Percentiles rank a stretch among this genome's conserved stretches.
These are phyloP conservation scores for Nitzschia sp. DNA, from an alignment of 108 stramenopile genomes.

Conservation along the genomic window DNA sequence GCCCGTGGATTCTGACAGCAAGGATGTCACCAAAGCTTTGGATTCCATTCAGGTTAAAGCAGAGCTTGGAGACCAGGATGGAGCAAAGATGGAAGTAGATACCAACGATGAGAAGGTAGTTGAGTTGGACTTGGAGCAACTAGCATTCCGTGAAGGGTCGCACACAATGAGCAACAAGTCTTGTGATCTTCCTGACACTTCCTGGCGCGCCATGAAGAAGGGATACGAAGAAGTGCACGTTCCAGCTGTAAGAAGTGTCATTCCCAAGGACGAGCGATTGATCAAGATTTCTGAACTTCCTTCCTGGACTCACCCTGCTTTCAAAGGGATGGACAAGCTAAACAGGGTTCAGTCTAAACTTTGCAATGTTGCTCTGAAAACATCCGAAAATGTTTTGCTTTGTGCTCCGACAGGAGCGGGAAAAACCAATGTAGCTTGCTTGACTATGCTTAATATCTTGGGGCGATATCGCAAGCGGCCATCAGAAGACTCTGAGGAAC, in stretches of 20 bases:
- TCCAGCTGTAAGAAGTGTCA: conserved; percentile 85
- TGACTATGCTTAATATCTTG: conserved; percentile 93
- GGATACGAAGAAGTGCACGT: conserved; percentile 99
- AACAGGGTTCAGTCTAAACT: conserved; percentile 97
- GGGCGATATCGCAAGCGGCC: conserved; percentile 83
- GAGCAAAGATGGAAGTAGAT: conserved; percentile 44
- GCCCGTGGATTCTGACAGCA: conserved; percentile 44
- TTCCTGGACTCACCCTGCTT: conserved; percentile 90
- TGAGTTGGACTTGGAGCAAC: conserved; percentile 87
- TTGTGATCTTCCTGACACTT: conserved; percentile 86
- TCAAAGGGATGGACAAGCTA: conserved; percentile 90
- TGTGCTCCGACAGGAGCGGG: conserved; percentile 99
- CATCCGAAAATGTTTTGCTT: conserved; percentile 92
- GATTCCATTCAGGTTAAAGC: conserved; percentile 65
- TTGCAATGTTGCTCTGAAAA: conserved; percentile 81
- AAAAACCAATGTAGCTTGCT: conserved; percentile 93
- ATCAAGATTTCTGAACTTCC: conserved; percentile 91
- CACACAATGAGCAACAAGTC: conserved; percentile 95
- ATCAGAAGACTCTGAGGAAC: conserved; percentile 38
- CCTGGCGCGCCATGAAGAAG: conserved; percentile 92
- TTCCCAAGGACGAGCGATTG: conserved; percentile 75
- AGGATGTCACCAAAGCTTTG: conserved; percentile 57
- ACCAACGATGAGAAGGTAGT: conserved; percentile 34
- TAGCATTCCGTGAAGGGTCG: conserved; percentile 87
- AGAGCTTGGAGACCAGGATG: conserved; percentile 22